Evolutionary conservation across 768 basidiomycete genomes (phyloP), one percentile per base, ranked within the genome.

Genomic region (Boletus sp.): DNA sequence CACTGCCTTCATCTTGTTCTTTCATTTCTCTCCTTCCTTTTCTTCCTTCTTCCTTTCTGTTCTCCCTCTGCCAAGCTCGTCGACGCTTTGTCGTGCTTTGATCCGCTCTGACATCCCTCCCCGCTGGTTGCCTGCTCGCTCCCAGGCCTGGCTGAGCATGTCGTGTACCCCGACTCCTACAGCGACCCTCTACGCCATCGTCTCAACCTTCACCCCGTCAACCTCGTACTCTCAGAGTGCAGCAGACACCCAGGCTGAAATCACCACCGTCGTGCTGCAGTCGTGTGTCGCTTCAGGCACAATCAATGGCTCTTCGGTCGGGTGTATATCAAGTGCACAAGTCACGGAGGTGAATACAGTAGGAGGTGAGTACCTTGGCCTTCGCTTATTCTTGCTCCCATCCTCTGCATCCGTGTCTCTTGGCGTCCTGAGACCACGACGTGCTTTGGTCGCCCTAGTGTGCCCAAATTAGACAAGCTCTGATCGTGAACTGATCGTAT

Each of bases 131-230:
- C 9, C 5, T 14, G 10, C 21, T 32, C 8, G n/a, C 9, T 21
- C 13, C 37, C 29, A 15, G 39, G 47, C 51, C 51, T 33, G 7
- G 19, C 44, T 33, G 34, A 37, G 29, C 54, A 70, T 72, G 65
- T 64, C 78, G 50, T 82, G 80, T 59, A 65, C 65, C 35, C 65
- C 77, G 21, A 67, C 70, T 47, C 74, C 80, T 44, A 80, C 78
- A 7, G 67, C 68, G 59, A 80, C 79, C 7, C 65, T 66, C 42
- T 79, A 75, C 54, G 69, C 66, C 42, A 64, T 72, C 6, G 32
- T 77, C 59, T 74, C 72, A 9, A 68, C 72, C 4, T 71, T 71
- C 25, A 64, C 59, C 21, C 50, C 68, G 7, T 66, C 70, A 17
- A 78, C 75, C 7, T 74, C 74, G 9, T 70, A 69, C 51, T 73